Percentiles rank a stretch among this genome's conserved stretches.
phyloP scores from a whole-genome alignment of 2,329 filamentous ascomycete genomes.

The Alternaria consortialis region DNA sequence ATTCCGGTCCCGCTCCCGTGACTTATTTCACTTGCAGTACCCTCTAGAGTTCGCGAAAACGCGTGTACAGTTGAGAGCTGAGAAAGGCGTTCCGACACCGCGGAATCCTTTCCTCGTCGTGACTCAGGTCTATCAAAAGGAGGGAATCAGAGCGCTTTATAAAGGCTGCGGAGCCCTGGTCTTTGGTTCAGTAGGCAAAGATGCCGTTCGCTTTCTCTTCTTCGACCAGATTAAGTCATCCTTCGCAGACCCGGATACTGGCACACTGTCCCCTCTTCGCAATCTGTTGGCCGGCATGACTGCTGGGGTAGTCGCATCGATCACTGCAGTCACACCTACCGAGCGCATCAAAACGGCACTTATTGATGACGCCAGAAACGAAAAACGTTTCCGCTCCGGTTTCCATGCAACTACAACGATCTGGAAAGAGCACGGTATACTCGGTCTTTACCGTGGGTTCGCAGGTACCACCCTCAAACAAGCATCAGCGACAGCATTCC shows the following conservation, averaged over 20 bases:
- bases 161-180: conserved; percentile 70
- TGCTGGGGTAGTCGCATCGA: conserved; percentile 68
- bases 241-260: conserved; percentile 64
- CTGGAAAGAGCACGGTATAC: conserved; percentile 62
- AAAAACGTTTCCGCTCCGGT: conserved; percentile 60
- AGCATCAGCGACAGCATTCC: conserved; percentile 67
- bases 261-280: conserved; percentile 63
- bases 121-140: conserved; percentile 61
- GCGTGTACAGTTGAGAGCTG: conserved; percentile 64
- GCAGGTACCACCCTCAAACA: conserved; percentile 70
- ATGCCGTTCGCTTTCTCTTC: conserved; percentile 71
- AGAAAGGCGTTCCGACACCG: conserved; percentile 56
- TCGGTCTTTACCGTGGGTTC: conserved; percentile 66
- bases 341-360: conserved; percentile 74
- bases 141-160: conserved; percentile 68
- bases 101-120: conserved; percentile 68
- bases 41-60: conserved; percentile 76
- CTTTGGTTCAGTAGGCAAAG: conserved; percentile 69
- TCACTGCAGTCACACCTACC: conserved; percentile 72
- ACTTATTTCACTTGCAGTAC: conserved; percentile 52
- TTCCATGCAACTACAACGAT: conserved; percentile 62
- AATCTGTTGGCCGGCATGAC: conserved; percentile 72
- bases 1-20: conserved; percentile 9
- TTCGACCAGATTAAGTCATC: conserved; percentile 71
- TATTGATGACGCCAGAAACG: conserved; percentile 67